phyloP scores from a whole-genome alignment of 129 eudicot genomes.

The Artemisia tridentata region DNA sequence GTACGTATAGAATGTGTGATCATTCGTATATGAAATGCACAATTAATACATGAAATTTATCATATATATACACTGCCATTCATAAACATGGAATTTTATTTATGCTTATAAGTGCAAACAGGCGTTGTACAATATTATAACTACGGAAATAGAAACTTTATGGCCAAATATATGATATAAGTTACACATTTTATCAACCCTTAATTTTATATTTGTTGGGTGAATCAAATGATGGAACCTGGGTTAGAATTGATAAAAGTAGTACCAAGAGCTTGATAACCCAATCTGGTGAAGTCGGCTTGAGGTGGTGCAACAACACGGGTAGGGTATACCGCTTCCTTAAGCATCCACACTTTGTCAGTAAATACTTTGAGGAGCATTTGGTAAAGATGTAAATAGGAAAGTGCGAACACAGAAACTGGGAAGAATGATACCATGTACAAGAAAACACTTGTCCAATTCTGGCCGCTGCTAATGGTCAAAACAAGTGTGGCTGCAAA shows the following conservation, averaged over 20 bases:
- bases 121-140: too few species aligned
- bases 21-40: too few species aligned
- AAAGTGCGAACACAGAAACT: conserved; percentile 23
- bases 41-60: too few species aligned
- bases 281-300: conserved; percentile 1
- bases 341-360: background rate
- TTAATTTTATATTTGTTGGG: background rate
- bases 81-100: too few species aligned
- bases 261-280: background rate
- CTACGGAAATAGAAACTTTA: too few species aligned
- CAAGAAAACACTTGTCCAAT: conserved; percentile 28
- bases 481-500: conserved; percentile 38
- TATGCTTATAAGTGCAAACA: too few species aligned
- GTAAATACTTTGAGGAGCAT: conserved; percentile 19
- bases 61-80: too few species aligned
- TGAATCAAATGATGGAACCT: background rate
- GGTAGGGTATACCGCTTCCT: conserved; percentile 4
- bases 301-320: conserved; percentile 3
- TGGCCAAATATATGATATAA: too few species aligned
- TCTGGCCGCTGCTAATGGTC: conserved; percentile 3
- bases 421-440: conserved; percentile 32
- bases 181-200: background rate
- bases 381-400: conserved; percentile 28
- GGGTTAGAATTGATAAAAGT: background rate
- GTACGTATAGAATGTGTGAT: too few species aligned